Base-by-base conservation (phyloP, 2,329 filamentous ascomycete species). In the Colletotrichum liaoningense region DNA sequence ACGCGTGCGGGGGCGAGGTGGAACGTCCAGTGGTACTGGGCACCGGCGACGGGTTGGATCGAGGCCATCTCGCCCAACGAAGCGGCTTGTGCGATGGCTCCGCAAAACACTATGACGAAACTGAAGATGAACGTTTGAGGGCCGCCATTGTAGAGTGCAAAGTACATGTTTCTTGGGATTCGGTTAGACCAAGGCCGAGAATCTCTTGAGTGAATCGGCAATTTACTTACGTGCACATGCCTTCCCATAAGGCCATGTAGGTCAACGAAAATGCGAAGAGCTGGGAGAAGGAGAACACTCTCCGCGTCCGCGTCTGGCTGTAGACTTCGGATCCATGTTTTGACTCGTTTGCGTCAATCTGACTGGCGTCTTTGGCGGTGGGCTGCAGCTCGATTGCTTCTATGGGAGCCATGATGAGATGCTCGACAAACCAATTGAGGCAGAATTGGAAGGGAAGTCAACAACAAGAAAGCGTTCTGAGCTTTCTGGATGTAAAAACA, bases 71-170 rank as follows among this genome's bases (percentile, higher is more conserved):
- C 64, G 33, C 64, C 55, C 16, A 67, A 52, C 19, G 64, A 67
- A 30, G 64, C 64, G 11, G 64, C 64, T 49, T 67, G 64, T 19
- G 64, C 55, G 19, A 67, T 67, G 16, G 64, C 54, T 24, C 64
- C 64, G 8, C 38, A 67, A 19, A 67, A 59, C 19, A 67, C 64
- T 4, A 67, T 59, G 64, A 67, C 30, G 35, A 67, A 67, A 11
- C 64, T 67, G 14, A 67, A 67, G 55, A 67, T 67, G 26, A 67
- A 67, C 2, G 64, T 67, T n/a, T 67, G 64, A 14, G 64, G 64
- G 0, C 64, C 64, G 28, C 64, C 64, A 12, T 67, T 67, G 33
- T 67, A 59, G 16, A 67, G 55, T 24, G 64, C 64, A 42, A 67
- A 67, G 64, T 67, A 67, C 64, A 67, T 67, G 55, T 67, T 67